These are phyloP conservation scores for Saccharomycopsis sp. DNA, from an alignment of 805 yeast species.

Conservation along the genomic window DNA sequence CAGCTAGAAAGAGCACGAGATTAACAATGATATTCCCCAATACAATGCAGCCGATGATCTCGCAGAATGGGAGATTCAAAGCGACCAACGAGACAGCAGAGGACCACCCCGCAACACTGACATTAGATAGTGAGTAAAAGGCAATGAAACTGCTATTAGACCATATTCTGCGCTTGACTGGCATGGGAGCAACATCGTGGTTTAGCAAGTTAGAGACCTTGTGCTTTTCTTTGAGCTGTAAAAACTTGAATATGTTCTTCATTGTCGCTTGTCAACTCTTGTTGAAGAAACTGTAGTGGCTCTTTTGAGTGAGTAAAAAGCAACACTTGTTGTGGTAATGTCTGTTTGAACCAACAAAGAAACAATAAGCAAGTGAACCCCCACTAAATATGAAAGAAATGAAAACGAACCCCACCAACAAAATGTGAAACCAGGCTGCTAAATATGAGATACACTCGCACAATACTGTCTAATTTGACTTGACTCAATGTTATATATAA, in stretches of 20 bases:
- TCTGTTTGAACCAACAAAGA: too few relatives aligned
- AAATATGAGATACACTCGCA: not conserved
- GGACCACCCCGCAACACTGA: conserved; percentile 33
- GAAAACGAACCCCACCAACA: too few relatives aligned
- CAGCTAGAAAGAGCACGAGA: conserved; percentile 16
- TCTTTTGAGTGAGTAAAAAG: too few relatives aligned
- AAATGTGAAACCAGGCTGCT: too few relatives aligned
- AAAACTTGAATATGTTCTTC: not conserved
- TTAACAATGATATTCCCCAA: conserved; percentile 26
- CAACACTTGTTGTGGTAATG: too few relatives aligned
- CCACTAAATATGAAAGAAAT: not conserved
- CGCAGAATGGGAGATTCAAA: conserved; percentile 25
- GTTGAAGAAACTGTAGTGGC: too few relatives aligned
- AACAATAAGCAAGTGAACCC: too few relatives aligned
- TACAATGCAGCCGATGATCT: conserved; percentile 28
- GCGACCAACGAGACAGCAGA: conserved; percentile 28
- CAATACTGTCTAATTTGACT: not conserved
- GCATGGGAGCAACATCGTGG: conserved; percentile 36
- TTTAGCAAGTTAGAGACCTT: conserved; percentile 20
- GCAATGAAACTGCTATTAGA: conserved; percentile 29
- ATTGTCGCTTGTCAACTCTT: too few relatives aligned
- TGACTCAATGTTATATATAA: not conserved
- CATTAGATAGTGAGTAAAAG: conserved; percentile 33
- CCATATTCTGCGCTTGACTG: conserved; percentile 33
- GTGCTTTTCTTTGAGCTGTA: not conserved